A percentile compares a stretch with the other conserved stretches of the same genome.
Evolutionary conservation across 306 rosid genomes (phyloP).

Genomic region (Vigna angularis): DNA sequence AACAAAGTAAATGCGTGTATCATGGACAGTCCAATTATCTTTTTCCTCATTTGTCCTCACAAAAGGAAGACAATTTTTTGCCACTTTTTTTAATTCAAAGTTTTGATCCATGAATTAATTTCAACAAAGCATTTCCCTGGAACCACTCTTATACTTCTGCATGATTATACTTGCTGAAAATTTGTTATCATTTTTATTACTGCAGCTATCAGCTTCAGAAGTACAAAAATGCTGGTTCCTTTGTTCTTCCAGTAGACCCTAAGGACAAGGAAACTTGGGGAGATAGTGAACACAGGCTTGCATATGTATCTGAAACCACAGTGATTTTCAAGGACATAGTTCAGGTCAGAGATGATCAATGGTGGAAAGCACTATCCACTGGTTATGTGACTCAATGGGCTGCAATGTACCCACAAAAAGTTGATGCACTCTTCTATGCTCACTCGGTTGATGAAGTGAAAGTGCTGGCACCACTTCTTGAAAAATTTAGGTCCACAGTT

Average conservation of each 20-base stretch:
- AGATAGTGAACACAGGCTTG: conserved; percentile 95
- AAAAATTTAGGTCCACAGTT: conserved; percentile 76
- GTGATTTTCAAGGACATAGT: conserved; percentile 94
- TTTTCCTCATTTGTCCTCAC: conserved; percentile 1
- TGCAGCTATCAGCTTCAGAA: conserved; percentile 94
- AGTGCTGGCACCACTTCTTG: conserved; percentile 85
- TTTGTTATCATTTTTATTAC: not conserved
- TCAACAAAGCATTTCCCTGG: conserved; percentile 11
- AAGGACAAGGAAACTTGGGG: conserved; percentile 98
- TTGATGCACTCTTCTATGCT: conserved; percentile 92
- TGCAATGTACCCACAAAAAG: conserved; percentile 89
- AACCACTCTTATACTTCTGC: not conserved
- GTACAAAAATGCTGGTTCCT: conserved; percentile 89
- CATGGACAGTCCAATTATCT: not conserved
- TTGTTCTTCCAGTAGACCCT: conserved; percentile 88
- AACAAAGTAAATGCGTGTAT: not conserved
- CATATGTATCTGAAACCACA: conserved; percentile 96
- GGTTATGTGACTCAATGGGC: conserved; percentile 98
- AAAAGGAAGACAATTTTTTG: not conserved
- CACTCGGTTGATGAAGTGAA: conserved; percentile 79
- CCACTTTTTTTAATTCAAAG: not conserved
- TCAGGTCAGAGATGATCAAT: conserved; percentile 93
- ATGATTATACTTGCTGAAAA: not conserved
- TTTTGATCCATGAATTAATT: conserved; percentile 5
- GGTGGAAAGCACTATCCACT: conserved; percentile 95